These are phyloP conservation scores for Aegle marmelos DNA, from an alignment of 345 rosid genomes.

Conservation along the genomic window DNA sequence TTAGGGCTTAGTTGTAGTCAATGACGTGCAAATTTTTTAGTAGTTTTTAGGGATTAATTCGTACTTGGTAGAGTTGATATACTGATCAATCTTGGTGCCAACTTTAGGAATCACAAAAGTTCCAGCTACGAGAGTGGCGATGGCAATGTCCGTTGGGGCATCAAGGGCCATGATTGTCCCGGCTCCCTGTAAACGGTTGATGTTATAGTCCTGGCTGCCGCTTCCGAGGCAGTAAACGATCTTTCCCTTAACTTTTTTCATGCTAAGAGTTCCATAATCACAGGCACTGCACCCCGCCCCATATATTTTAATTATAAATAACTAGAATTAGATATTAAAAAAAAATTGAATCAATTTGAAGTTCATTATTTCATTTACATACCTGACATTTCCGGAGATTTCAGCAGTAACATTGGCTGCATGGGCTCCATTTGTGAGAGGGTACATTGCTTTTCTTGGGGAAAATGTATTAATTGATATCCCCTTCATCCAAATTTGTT, in stretches of 20 bases:
- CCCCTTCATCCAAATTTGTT: conserved; percentile 39
- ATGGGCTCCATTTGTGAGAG: conserved; percentile 57
- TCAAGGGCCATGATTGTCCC: conserved; percentile 46
- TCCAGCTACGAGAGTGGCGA: conserved; percentile 35
- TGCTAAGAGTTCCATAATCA: conserved; percentile 50
- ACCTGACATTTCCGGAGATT: conserved; percentile 53
- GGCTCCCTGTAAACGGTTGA: conserved; percentile 46
- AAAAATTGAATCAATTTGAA: neutral
- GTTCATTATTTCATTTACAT: neutral
- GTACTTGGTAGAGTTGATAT: conserved; percentile 69
- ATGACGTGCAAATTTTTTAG: neutral
- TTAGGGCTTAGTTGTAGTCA: neutral
- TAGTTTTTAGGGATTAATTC: neutral
- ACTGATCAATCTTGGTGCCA: conserved; percentile 48
- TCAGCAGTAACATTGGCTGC: conserved; percentile 39
- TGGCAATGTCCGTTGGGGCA: conserved; percentile 29
- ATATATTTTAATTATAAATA: too few species aligned
- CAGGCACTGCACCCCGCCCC: conserved; percentile 41
- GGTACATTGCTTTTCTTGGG: conserved; percentile 48
- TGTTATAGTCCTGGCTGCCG: conserved; percentile 40
- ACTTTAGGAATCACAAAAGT: conserved; percentile 33
- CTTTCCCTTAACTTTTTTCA: conserved; percentile 57
- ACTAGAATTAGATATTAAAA: too few species aligned
- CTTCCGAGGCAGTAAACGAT: conserved; percentile 59
- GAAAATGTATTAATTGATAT: conserved; percentile 59